Percentiles rank a stretch among this genome's conserved stretches.
Evolutionary conservation across 495 filamentous ascomycete species (phyloP).

Genomic region (Pyronema domesticum): DNA sequence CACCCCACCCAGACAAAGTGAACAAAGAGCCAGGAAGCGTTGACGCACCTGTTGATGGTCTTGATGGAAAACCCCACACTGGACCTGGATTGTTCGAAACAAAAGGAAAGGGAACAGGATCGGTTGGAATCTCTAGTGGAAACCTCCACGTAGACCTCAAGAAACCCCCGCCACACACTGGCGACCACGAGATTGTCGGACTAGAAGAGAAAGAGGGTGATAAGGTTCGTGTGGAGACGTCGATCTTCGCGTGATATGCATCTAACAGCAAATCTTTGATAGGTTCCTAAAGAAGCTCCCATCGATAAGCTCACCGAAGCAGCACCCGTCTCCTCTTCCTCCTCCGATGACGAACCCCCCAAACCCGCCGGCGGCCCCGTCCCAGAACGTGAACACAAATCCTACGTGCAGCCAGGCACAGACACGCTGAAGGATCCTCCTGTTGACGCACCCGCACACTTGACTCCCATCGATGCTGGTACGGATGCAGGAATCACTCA

Average conservation of each 20-base stretch:
- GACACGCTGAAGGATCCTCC: slow-evolving; percentile 32
- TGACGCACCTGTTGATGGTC: slow-evolving; percentile 84
- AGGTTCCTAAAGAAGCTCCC: not conserved
- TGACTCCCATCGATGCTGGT: slow-evolving; percentile 24
- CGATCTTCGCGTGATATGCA: no score
- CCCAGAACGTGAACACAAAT: slow-evolving; percentile 19
- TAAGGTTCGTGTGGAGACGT: slow-evolving; percentile 2
- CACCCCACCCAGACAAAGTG: not conserved
- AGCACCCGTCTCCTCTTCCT: not conserved
- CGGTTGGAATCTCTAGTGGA: slow-evolving; percentile 22
- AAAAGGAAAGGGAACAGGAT: slow-evolving; percentile 20
- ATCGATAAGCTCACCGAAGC: not conserved
- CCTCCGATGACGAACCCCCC: not conserved
- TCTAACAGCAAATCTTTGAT: no score
- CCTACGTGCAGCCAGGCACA: slow-evolving; percentile 19
- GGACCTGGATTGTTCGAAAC: slow-evolving; percentile 43
- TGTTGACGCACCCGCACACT: slow-evolving; percentile 26
- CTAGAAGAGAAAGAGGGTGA: slow-evolving; percentile 15
- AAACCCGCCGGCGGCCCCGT: slow-evolving; percentile 5
- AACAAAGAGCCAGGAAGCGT: slow-evolving; percentile 41
- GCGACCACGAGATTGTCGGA: slow-evolving; percentile 24
- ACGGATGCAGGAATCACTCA: slow-evolving; percentile 46
- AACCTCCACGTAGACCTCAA: slow-evolving; percentile 47
- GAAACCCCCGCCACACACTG: slow-evolving; percentile 28
- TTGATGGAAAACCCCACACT: slow-evolving; percentile 85